These are phyloP conservation scores for Sungouiella thailandica DNA, from an alignment of 805 yeast species.

Conservation along the genomic window DNA sequence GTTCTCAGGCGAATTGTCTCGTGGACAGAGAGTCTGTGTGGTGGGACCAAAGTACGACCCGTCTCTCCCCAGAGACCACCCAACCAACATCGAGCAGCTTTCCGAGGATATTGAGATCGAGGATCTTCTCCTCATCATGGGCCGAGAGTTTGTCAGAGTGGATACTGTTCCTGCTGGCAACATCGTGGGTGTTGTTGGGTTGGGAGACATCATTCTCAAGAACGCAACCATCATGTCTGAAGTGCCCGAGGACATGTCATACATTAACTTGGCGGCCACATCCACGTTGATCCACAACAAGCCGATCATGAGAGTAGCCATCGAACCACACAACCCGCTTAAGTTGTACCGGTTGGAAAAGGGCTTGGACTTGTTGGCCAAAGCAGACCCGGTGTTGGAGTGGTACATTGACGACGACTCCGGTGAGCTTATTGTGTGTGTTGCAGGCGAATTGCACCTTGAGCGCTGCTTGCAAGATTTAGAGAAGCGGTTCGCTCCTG, in stretches of 20 bases:
- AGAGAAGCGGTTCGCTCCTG: conserved; percentile 80
- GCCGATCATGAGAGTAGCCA: conserved; percentile 90
- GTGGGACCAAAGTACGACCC: conserved; percentile 90
- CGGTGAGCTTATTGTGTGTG: conserved; percentile 90
- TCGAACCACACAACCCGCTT: conserved; percentile 89
- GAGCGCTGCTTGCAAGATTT: conserved; percentile 93
- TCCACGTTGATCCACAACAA: conserved; percentile 52
- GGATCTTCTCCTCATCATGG: conserved; percentile 82
- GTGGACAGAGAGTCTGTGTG: conserved; percentile 71
- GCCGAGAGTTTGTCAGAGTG: conserved; percentile 76
- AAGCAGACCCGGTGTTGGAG: conserved; percentile 93
- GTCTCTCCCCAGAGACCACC: conserved; percentile 25
- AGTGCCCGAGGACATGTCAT: conserved; percentile 66
- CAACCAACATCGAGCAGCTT: conserved; percentile 46
- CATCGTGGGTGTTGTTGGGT: conserved; percentile 89
- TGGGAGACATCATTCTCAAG: conserved; percentile 76
- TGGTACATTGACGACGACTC: conserved; percentile 73
- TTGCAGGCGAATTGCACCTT: conserved; percentile 94
- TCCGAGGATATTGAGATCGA: conserved; percentile 55
- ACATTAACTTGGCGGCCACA: conserved; percentile 54
- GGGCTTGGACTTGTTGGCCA: conserved; percentile 74
- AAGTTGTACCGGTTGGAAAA: conserved; percentile 68
- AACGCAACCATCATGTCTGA: conserved; percentile 74
- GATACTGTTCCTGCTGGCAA: conserved; percentile 89
- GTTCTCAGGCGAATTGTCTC: conserved; percentile 74